Percentiles rank a stretch among this genome's conserved stretches.
phyloP scores from a whole-genome alignment of 225 moss, liverwort and hornwort genomes.

The Sphagnum tenellum region DNA sequence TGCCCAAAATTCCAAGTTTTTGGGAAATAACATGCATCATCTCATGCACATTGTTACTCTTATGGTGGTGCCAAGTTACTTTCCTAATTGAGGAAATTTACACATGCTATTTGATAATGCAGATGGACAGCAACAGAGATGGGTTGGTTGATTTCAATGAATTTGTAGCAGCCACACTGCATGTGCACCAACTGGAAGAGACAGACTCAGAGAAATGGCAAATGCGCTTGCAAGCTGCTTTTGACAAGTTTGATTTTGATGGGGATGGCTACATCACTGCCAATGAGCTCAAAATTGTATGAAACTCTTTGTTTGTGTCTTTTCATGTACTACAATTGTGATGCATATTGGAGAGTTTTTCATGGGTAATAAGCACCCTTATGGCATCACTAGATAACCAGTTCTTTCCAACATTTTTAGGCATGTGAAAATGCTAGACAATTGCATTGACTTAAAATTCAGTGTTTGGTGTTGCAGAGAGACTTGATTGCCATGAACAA shows the following conservation, averaged over 20 bases:
- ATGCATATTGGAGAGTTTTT: neutral
- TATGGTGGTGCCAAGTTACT: neutral
- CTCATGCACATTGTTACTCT: neutral
- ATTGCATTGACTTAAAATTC: too few species aligned
- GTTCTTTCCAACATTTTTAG: too few species aligned
- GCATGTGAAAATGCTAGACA: too few species aligned
- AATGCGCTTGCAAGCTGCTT: constrained; percentile 76
- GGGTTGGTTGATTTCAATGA: constrained; percentile 93
- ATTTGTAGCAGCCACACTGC: constrained; percentile 92
- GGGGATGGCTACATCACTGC: constrained; percentile 89
- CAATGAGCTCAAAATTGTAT: constrained; percentile 74
- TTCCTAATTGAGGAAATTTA: neutral
- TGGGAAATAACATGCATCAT: neutral
- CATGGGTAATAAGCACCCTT: neutral
- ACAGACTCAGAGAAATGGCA: constrained; percentile 78
- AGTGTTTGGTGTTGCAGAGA: too few species aligned
- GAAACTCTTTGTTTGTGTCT: constrained; percentile 4
- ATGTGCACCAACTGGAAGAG: constrained; percentile 91
- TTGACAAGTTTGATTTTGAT: constrained; percentile 87
- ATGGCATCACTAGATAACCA: neutral
- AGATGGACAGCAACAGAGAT: constrained; percentile 98
- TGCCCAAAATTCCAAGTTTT: neutral
- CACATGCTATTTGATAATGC: neutral
- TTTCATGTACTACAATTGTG: neutral
- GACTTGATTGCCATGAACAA: too few species aligned